Evolutionary conservation across 2,329 filamentous ascomycete genomes (phyloP), one percentile per base, ranked within the genome.

Genomic region (Pseudonectria buxi): DNA sequence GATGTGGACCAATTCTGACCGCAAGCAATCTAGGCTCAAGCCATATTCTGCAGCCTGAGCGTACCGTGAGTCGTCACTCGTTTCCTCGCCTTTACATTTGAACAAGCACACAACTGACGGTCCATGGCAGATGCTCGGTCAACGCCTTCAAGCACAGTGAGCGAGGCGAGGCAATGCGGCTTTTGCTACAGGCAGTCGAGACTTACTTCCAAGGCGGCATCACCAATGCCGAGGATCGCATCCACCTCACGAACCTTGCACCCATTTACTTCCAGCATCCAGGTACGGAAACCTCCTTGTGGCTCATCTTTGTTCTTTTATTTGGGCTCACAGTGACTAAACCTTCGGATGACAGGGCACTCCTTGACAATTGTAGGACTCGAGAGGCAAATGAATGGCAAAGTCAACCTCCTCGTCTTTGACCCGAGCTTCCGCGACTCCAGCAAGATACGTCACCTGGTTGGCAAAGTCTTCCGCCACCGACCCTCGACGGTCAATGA

Each of bases 241-340:
- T 95, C n/a, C 71, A 77, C 34, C 64, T 71, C 35, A 95, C 90
- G 0, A 61, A 69, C 11, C 65, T 90, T 7, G 81, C 90, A 26
- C 89, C 92, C 0, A 81, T 96, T 27, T 96, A 95, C 60, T 79
- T 95, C 43, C 90, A 96, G 56, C 86, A 92, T 49, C 78, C 79
- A 45, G 82, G 80, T 78, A 64, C 39, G 59, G 44, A 10, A 1
- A 10, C 13, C 10, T 9, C 1, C 5, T 12, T 4, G 11, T 10
- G 4, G 3, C 10, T 10, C 4, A 12, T n/a, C 16, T 6, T 14
- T 14, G 12, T 18, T 27, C 9, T 3, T 24, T 14, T 13, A 3
- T 10, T 3, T 12, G 7, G 9, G 26, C 24, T 13, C 24, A 9
- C 10, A n/a, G 28, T 3, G 4, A 22, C 14, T 47, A 45, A 31